Base-by-base conservation (phyloP, 2,329 filamentous ascomycete species). In the Penicillium brasilianum region DNA sequence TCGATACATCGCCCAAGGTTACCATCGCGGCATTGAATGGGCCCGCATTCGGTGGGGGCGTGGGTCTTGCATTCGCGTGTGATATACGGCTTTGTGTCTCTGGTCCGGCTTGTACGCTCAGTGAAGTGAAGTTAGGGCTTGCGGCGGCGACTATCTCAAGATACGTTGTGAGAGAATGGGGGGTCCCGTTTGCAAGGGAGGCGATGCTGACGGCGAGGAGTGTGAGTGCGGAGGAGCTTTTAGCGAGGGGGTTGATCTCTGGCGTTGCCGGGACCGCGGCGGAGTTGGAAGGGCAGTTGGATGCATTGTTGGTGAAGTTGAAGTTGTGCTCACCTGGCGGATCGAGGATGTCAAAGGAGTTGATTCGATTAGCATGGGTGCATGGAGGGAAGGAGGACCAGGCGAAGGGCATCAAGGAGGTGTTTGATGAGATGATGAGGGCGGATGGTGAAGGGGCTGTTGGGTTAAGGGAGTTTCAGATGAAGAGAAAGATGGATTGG, bases 11-110 rank as follows among this genome's bases (percentile, higher is more conserved):
- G 0, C 75, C 78, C 13, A 78, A 82, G 54, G 73, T 75, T 1
- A 82, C 78, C 0, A 77, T 82, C 37, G 78, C 79, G 0, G 70
- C 64, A 3, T 61, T 82, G 30, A 79, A 82, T 36, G 80, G 80
- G 0, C 77, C 80, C 2, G 74, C 75, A 3, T 81, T 78, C 57
- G 80, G 79, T 1, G 80, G 78, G 1, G 80, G 80, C 0, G 77
- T 81, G 1, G 80, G 80, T 0, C 67, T 82, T 0, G 78, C 77
- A 0, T 80, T 81, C 63, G 71, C 72, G 1, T 82, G 79, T 63
- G 79, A 82, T 57, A 66, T 81, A 11, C 71, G 79, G 5, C 50
- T 69, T 8, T 68, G 58, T 4, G 53, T 61, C 1, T 51, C 58
- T 4, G 30, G 44, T 3, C 68, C 71, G 0, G 65, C 57, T 0